Evolutionary conservation across 2,329 filamentous ascomycete species (phyloP), one percentile per base, ranked within the genome.

Genomic region (Aspergillus sp.): DNA sequence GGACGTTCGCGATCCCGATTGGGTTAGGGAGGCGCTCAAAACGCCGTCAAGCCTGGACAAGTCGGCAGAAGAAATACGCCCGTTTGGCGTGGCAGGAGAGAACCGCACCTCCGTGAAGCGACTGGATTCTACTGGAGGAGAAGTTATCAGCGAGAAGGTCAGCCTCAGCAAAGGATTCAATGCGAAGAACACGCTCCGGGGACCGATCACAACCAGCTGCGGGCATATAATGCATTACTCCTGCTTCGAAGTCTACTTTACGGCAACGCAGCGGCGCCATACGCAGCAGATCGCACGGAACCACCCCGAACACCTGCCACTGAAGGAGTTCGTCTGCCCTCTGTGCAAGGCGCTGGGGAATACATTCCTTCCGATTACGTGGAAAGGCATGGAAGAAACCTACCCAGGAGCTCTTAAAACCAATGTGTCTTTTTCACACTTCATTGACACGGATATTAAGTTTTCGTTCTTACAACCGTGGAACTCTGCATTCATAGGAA

Each of bases 211-310:
- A 8, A 84, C 83, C 22, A 86, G 89, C 7, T 98, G 91, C 58
- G 91, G 91, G 2, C 91, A 98, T 57, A 93, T 98, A 51, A 98
- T 98, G 91, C 91, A 98, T 58, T 96, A 84, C 56, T 78, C 75
- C 45, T 98, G 91, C 61, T 98, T 98, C 53, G 86, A 95, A 50
- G 75, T 82, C 25, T 98, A 96, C 52, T 82, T 85, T 43, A 76
- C 83, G 28, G 86, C 89, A 3, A 93, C 86, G 0, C 71, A 80
- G 33, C 74, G 88, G 39, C 76, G 91, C 24, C 93, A 98, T 53
- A 75, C 75, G 13, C 85, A 91, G 49, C 91, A 98, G 56, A 94
- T 98, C 57, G 88, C 91, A 5, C 75, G 91, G 10, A 85, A 94
- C 48, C 91, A 96, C 48, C 91, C 91, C 0, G 93, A 98, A 55